Base-by-base conservation (phyloP, 345 rosid genomes). In the Carallia pectinifolia region DNA sequence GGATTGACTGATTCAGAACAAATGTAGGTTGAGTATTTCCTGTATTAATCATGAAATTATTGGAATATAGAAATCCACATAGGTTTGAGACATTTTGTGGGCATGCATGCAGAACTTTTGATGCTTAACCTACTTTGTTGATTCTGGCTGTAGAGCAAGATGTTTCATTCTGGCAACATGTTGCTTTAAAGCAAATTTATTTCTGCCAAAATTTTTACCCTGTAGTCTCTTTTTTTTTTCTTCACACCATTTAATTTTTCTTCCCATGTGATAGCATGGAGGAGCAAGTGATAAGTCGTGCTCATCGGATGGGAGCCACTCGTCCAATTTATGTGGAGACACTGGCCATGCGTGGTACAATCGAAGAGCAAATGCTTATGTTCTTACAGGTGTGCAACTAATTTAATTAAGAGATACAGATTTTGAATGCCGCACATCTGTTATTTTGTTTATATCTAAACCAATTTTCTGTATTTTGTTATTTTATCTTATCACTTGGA, bases 211-310 rank as follows among this genome's bases (percentile, higher is more conserved):
- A 30, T 44, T 56, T 4, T 6, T 30, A 10, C 15, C 7, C 1
- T 13, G 6, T 44, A 16, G 40, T 55, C 7, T 60, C 7, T 56
- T 53, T 23, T 47, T 7, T 36, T 39, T 58, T 55, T 19, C 16
- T 38, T 68, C 44, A 48, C 52, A 6, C 31, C 27, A 55, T 19
- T 9, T 19, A 55, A n/a, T 12, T 23, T 27, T n/a, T 59, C 5
- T 59, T 58, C n/a, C n/a, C n/a, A 48, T 58, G 6, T 29, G 17
- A 61, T 83, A 95, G 97, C 80, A 85, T 90, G 96, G 97, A 95
- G 85, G 97, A 92, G 77, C 97, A 95, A 76, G 97, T 92, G 62
- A 87, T 95, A 31, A 92, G 97, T 70, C 93, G 97, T 40, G 97
- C 97, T 72, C 96, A 90, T 79, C 84, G 96, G 67, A 87, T 95